These are phyloP conservation scores for Brassica juncea DNA, from an alignment of 345 rosid genomes.

Conservation along the genomic window DNA sequence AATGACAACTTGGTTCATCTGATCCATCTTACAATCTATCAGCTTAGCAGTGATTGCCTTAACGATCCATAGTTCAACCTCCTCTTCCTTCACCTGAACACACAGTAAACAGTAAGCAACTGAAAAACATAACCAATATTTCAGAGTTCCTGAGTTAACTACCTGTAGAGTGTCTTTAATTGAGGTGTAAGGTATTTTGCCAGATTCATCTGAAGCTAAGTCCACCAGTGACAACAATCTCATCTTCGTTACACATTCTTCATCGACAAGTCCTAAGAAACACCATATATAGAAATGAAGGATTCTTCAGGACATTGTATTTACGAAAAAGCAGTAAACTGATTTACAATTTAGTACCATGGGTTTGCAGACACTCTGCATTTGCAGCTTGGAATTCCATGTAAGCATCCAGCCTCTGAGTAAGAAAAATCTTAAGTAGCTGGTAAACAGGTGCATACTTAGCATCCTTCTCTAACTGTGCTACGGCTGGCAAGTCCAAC, in stretches of 20 bases:
- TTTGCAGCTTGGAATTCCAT: conserved; percentile 75
- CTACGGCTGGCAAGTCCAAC: conserved; percentile 85
- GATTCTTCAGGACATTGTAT: neutral
- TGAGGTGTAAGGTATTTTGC: conserved; percentile 66
- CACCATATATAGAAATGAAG: neutral
- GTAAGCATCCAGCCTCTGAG: conserved; percentile 78
- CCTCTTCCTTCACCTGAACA: conserved; percentile 69
- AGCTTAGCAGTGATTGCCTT: conserved; percentile 84
- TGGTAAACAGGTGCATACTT: conserved; percentile 68
- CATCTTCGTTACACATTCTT: conserved; percentile 93
- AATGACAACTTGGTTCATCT: conserved; percentile 82
- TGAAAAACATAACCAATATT: neutral
- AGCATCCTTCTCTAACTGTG: conserved; percentile 80
- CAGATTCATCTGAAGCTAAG: conserved; percentile 76
- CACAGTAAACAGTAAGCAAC: conserved; percentile 5
- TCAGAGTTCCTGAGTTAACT: neutral
- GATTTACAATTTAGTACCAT: conserved; percentile 50
- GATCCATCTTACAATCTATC: conserved; percentile 90
- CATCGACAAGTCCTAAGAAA: conserved; percentile 78
- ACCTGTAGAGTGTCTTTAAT: conserved; percentile 82
- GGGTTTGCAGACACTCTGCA: conserved; percentile 63
- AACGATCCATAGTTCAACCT: conserved; percentile 91
- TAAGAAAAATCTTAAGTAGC: conserved; percentile 80
- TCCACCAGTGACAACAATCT: conserved; percentile 86
- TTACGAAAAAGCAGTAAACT: neutral